These are phyloP conservation scores for Ceratobasidium sp. DNA, from an alignment of 1,284 basidiomycete genomes.

Conservation along the genomic window DNA sequence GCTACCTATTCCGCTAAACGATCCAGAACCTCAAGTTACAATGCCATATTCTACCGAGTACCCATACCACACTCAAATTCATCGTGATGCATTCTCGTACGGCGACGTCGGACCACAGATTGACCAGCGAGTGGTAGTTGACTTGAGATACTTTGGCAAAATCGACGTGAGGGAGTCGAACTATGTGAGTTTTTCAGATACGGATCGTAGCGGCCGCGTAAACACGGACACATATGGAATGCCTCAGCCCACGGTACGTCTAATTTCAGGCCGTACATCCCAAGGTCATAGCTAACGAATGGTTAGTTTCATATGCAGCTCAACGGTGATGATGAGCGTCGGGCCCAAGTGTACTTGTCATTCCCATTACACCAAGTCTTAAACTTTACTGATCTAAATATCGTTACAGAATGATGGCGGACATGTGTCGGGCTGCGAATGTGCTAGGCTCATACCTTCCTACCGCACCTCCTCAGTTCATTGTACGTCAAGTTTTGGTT, in stretches of 20 bases:
- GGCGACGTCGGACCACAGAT: conserved; percentile 49
- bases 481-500: conserved; percentile 3
- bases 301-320: not conserved
- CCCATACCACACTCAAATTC: conserved; percentile 52
- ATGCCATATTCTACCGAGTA: conserved; percentile 48
- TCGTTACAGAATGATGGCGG: conserved; percentile 47
- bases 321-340: conserved; percentile 3
- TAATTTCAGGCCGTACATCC: not conserved
- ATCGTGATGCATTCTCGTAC: conserved; percentile 54
- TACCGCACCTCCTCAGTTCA: conserved; percentile 20
- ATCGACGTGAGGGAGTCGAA: conserved; percentile 47
- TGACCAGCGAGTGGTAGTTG: conserved; percentile 50
- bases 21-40: conserved; percentile 55
- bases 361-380: not conserved
- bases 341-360: not conserved
- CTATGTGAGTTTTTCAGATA: conserved; percentile 49
- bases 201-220: conserved; percentile 35
- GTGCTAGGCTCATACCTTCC: conserved; percentile 34
- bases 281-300: not conserved
- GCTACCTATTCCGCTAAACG: conserved; percentile 49
- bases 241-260: conserved; percentile 53
- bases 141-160: conserved; percentile 48
- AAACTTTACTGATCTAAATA: not conserved
- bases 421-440: conserved; percentile 33
- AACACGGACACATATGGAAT: conserved; percentile 53